Evolutionary conservation across 306 rosid species (phyloP), one percentile per base, ranked within the genome.

Genomic region (Quercus robur): DNA sequence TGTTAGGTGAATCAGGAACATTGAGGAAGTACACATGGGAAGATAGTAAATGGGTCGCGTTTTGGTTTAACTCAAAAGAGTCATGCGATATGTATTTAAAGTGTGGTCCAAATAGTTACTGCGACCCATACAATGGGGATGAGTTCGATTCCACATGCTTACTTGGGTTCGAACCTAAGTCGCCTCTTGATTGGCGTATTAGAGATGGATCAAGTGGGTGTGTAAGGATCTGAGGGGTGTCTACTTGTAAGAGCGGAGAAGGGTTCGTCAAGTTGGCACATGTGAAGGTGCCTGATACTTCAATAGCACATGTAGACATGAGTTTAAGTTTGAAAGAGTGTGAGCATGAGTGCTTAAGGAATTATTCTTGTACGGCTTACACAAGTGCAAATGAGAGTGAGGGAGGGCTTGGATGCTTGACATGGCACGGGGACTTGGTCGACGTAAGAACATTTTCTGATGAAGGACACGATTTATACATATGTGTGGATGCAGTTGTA

Each of bases 201-300:
- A 78, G 97, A 76, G 92, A 91, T 25, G 81, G 86, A 64, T 79
- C 90, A 14, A 88, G 87, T 28, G 98, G 98, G 77, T 94, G 98
- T 56, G 78, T 81, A 28, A 85, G 90, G 78, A 86, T 74, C 54
- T 8, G 52, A 0, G 87, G 84, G 6, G 85, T n/a, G 20, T 87
- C 89, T 18, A 89, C 7, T 5, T 33, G 38, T 33, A 33, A 33
- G 0, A 88, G 80, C 7, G 93, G 97, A 1, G 98, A 94, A 51
- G 96, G 97, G 38, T 94, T 94, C 25, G 87, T 89, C 80, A 78
- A 71, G 77, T 25, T 89, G 55, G 30, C 71, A 10, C 78, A 51
- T 61, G 89, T 93, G 70, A 93, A 93, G 82, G 85, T 84, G 19
- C 97, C 97, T 0, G 91, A 93, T 58, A 86, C 93, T 3, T 81